Conservation (phyloP, 2,329 filamentous ascomycete species). For the Aspergillus candidus region DNA sequence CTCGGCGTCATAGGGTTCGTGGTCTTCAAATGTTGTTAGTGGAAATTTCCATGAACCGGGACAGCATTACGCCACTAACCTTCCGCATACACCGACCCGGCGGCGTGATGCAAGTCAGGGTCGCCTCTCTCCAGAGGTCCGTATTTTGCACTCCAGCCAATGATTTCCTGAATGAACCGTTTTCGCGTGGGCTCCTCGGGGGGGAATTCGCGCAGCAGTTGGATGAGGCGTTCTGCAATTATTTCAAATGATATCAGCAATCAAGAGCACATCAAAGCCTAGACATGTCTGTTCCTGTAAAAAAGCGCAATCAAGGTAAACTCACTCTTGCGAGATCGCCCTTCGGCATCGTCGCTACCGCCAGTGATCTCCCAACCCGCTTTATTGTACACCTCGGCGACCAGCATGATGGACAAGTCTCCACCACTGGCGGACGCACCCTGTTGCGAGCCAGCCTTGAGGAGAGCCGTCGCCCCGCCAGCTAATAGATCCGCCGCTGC, state of each 20-base stretch:
- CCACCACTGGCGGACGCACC: conserved; percentile 92
- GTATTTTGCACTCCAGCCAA: conserved; percentile 79
- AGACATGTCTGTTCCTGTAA: not conserved
- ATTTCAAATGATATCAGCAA: conserved; percentile 5
- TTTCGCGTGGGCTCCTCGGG: conserved; percentile 83
- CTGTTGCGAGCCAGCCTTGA: conserved; percentile 58
- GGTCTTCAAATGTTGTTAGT: conserved; percentile 49
- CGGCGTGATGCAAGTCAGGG: conserved; percentile 88
- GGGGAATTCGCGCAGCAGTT: conserved; percentile 73
- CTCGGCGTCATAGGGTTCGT: conserved; percentile 90
- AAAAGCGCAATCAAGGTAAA: conserved; percentile 1
- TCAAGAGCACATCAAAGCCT: not conserved
- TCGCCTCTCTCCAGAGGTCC: conserved; percentile 88
- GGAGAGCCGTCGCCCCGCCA: conserved; percentile 74
- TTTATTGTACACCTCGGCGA: conserved; percentile 88
- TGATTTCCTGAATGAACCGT: conserved; percentile 81
- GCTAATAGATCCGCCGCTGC: conserved; percentile 83
- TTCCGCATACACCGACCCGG: conserved; percentile 81
- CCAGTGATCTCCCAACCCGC: conserved; percentile 62
- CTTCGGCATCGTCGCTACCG: conserved; percentile 50
- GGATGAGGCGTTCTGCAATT: conserved; percentile 57
- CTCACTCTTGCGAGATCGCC: conserved; percentile 56
- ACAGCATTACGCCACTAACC: conserved; percentile 34
- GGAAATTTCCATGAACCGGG: not conserved
- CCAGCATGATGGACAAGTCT: conserved; percentile 76